Base-by-base conservation (phyloP, 495 filamentous ascomycete genomes). In the Aspergillus baeticus region DNA sequence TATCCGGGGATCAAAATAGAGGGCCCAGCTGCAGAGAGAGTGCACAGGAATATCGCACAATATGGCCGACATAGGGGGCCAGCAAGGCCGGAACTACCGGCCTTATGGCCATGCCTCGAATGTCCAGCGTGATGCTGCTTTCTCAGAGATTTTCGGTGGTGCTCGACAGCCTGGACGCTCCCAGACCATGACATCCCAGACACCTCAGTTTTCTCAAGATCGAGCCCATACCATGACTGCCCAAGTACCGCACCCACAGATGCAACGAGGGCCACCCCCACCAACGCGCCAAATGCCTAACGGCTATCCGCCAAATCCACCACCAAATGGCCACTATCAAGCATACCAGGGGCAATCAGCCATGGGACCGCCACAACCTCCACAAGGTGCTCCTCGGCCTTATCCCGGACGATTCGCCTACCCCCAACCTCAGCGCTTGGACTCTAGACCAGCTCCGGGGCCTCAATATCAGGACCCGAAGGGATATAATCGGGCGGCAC, bases 71-170 rank as follows among this genome's bases (percentile, higher is more conserved):
- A 90, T 94, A 74, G 74, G 83, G 60, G 65, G 79, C 51, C 89
- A 90, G 70, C 87, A 89, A 69, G 82, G 85, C 77, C 78, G 88
- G 74, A 79, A 84, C 62, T 84, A 86, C 74, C 77, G 80, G 65
- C 81, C 82, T 57, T 88, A 90, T 70, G 87, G 84, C 58, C 81
- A 85, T 67, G 73, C 88, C 33, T 84, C 87, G 46, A 82, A 83
- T 67, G 80, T 82, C 63, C 90, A 95, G 72, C 86, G 94, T 74
- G 93, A 98, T 81, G 91, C 90, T 64, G 94, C 92, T 33, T 98
- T 95, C 72, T 90, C 89, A 52, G 90, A 92, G 74, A 99, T 99
- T 63, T 99, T 99, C 65, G 94, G 94, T 59, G 84, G 85, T 65
- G 83, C 89, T 46, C 90, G 89, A 44, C 90, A 89, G 35, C 89